Percentiles rank a stretch among this genome's conserved stretches.
Evolutionary conservation across 495 filamentous ascomycete genomes (phyloP).

Genomic region (Lindgomyces ingoldianus): DNA sequence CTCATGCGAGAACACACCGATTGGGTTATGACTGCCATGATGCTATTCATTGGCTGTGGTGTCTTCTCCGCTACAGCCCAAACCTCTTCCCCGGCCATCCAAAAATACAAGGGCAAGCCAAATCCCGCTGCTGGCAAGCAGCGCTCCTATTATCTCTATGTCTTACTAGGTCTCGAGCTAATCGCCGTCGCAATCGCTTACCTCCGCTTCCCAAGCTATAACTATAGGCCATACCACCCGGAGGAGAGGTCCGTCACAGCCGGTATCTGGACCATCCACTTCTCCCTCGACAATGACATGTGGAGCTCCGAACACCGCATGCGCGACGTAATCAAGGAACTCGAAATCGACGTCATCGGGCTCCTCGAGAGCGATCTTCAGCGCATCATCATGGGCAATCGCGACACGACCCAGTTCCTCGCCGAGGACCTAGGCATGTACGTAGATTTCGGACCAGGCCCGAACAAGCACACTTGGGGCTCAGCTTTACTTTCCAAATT

Average conservation of each 20-base stretch:
- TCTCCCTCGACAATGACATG: constrained; percentile 98
- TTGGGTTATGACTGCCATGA: constrained; percentile 84
- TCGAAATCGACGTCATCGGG: constrained; percentile 93
- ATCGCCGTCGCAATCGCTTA: constrained; percentile 80
- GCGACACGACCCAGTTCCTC: constrained; percentile 92
- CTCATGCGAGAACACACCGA: constrained; percentile 93
- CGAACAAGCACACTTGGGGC: constrained; percentile 99
- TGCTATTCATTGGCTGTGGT: constrained; percentile 82
- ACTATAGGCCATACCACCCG: constrained; percentile 87
- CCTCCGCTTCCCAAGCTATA: constrained; percentile 89
- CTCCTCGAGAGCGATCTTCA: constrained; percentile 92
- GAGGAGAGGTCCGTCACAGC: constrained; percentile 84
- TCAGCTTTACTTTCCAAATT: constrained; percentile 92
- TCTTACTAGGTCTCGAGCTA: constrained; percentile 71
- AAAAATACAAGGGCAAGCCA: constrained; percentile 51
- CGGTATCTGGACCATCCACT: constrained; percentile 99
- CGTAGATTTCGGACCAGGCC: constrained; percentile 93
- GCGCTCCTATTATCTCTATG: constrained; percentile 72
- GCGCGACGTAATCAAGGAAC: constrained; percentile 85
- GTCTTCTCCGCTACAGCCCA: constrained; percentile 73
- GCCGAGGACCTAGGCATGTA: constrained; percentile 98
- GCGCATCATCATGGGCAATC: constrained; percentile 99
- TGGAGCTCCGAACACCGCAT: constrained; percentile 95
- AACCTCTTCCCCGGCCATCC: constrained; percentile 42
- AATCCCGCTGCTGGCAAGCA: constrained; percentile 57